Conservation (phyloP, 805 yeast species). For the Cyberlindnera nakhonratchasimensis region DNA sequence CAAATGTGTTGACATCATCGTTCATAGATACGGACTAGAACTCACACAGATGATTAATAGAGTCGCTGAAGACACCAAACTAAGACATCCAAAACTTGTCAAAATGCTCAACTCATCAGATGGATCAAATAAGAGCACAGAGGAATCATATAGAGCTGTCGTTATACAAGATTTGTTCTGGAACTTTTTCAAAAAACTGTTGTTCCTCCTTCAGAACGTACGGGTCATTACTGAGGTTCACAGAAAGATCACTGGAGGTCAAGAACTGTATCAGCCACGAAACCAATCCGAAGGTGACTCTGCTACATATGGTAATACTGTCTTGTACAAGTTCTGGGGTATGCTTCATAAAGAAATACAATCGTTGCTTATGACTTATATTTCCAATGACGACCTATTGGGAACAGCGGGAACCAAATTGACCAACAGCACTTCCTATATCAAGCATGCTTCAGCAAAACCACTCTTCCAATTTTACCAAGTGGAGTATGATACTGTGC, state of each 20-base stretch:
- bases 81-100: slow-evolving; percentile 46
- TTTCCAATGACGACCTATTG: slow-evolving; percentile 16
- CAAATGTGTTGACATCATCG: slow-evolving; percentile 51
- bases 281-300: background rate
- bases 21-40: slow-evolving; percentile 57
- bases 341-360: slow-evolving; percentile 19
- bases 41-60: slow-evolving; percentile 58
- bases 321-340: slow-evolving; percentile 17
- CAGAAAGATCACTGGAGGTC: slow-evolving; percentile 6
- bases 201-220: slow-evolving; percentile 67
- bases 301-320: background rate
- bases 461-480: slow-evolving; percentile 36
- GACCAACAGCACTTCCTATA: slow-evolving; percentile 20
- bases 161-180: slow-evolving; percentile 70
- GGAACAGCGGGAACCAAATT: slow-evolving; percentile 5
- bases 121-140: slow-evolving; percentile 19
- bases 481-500: slow-evolving; percentile 33
- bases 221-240: slow-evolving; percentile 53
- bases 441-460: slow-evolving; percentile 27
- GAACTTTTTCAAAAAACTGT: slow-evolving; percentile 58
- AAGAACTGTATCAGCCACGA: background rate
- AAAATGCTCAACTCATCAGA: slow-evolving; percentile 27
- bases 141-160: slow-evolving; percentile 46
- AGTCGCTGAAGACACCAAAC: slow-evolving; percentile 61
- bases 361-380: slow-evolving; percentile 22